A percentile compares a stretch with the other conserved stretches of the same genome.
Conservation (phyloP, 2,329 filamentous ascomycete species). For the Hyphodiscus sp. region DNA sequence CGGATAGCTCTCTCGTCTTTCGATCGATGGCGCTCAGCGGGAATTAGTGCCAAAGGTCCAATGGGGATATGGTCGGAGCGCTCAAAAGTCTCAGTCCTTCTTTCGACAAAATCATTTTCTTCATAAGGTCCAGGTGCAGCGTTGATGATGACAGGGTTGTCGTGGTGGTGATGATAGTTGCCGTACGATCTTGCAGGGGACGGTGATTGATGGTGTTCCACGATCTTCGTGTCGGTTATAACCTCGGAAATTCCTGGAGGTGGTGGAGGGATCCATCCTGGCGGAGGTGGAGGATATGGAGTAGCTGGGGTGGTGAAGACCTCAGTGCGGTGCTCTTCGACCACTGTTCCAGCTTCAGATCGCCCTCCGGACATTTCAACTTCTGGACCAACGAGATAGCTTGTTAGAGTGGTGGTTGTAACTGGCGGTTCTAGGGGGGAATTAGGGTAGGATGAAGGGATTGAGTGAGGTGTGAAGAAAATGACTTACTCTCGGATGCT, state of each 20-base stretch:
- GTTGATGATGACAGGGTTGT: slow-evolving; percentile 37
- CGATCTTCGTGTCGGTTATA: slow-evolving; percentile 39
- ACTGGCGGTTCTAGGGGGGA: slow-evolving; percentile 4
- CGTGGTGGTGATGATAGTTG: slow-evolving; percentile 27
- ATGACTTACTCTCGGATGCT: slow-evolving; percentile 39
- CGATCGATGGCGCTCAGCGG: slow-evolving; percentile 30
- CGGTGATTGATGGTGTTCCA: slow-evolving; percentile 24
- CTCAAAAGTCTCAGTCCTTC: slow-evolving; percentile 13
- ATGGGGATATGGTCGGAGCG: slow-evolving; percentile 25
- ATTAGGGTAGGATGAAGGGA: slow-evolving; percentile 11
- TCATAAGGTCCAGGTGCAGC: slow-evolving; percentile 24
- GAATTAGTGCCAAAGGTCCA: slow-evolving; percentile 37
- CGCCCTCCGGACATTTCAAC: slow-evolving; percentile 34
- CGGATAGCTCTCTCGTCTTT: slow-evolving; percentile 53
- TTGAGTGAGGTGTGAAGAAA: slow-evolving; percentile 1
- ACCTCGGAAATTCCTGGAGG: slow-evolving; percentile 32
- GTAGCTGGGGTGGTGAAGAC: slow-evolving; percentile 30
- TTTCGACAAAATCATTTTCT: slow-evolving; percentile 22
- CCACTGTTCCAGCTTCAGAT: slow-evolving; percentile 40
- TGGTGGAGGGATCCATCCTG: slow-evolving; percentile 15
- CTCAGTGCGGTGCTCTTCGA: slow-evolving; percentile 44
- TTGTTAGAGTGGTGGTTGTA: slow-evolving; percentile 20
- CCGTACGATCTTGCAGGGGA: slow-evolving; percentile 14
- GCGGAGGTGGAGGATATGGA: slow-evolving; percentile 21
- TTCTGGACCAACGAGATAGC: slow-evolving; percentile 20